phyloP scores from a whole-genome alignment of 768 basidiomycete genomes.

The Trametes cingulata region DNA sequence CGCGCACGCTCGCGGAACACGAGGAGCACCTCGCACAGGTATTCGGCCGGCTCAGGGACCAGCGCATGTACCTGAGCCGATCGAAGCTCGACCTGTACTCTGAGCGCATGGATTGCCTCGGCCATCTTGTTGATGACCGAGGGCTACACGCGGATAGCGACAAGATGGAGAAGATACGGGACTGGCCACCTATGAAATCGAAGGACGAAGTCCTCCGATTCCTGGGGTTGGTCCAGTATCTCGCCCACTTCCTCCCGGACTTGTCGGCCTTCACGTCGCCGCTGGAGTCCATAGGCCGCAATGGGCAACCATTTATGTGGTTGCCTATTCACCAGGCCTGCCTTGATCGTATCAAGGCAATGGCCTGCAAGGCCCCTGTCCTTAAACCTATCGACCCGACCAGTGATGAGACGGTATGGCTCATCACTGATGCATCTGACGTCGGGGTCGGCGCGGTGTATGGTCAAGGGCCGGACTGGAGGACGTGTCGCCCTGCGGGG shows the following conservation, averaged over 20 bases:
- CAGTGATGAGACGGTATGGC: slow-evolving; percentile 20
- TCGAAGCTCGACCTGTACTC: slow-evolving; percentile 38
- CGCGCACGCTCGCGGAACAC: slow-evolving; percentile 41
- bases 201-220: slow-evolving; percentile 43
- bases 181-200: slow-evolving; percentile 36
- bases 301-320: slow-evolving; percentile 32
- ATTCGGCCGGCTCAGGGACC: slow-evolving; percentile 31
- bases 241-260: slow-evolving; percentile 39
- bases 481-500: slow-evolving; percentile 27
- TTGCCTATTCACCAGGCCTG: slow-evolving; percentile 23
- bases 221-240: slow-evolving; percentile 42
- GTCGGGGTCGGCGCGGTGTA: slow-evolving; percentile 27
- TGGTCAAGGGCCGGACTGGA: slow-evolving; percentile 32
- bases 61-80: slow-evolving; percentile 35
- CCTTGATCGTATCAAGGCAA: slow-evolving; percentile 23
- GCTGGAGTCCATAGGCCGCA: slow-evolving; percentile 31
- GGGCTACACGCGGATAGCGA: slow-evolving; percentile 40
- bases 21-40: slow-evolving; percentile 35
- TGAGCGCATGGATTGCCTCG: slow-evolving; percentile 37
- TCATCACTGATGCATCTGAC: slow-evolving; percentile 26
- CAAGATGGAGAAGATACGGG: slow-evolving; percentile 36
- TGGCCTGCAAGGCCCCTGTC: slow-evolving; percentile 15
- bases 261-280: slow-evolving; percentile 36
- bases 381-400: slow-evolving; percentile 19
- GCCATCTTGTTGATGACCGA: slow-evolving; percentile 41